Base-by-base conservation (phyloP, 1,139 yeast species). In the Chernovozyma sophiae-reginae region DNA sequence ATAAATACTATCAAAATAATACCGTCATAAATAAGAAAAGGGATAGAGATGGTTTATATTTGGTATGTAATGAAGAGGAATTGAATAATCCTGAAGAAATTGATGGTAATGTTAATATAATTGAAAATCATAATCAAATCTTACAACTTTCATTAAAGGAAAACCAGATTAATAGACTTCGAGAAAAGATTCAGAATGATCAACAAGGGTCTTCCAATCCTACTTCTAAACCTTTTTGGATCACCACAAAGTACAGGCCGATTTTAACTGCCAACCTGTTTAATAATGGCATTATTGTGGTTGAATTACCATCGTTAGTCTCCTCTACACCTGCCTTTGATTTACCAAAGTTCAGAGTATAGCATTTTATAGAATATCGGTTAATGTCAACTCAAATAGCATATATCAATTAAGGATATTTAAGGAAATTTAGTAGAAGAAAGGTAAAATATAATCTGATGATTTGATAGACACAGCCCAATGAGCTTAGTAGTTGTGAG, bases 221-320 rank as follows among this genome's bases (percentile, higher is more conserved):
- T 25, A 36, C 33, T 23, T 40, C 37, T 20, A 66, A 62, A 40
- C 75, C 86, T 16, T 89, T 82, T 59, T 86, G 90, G 81, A 62
- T 84, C 43, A 81, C 94, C 3, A 74, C 74, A 35, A 86, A 86
- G 52, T 90, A 86, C 58, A 75, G 83, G 48, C 87, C 94, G 15
- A 65, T 90, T 32, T 64, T 90, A 44, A 72, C 65, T 46, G 92
- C 81, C 6, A 81, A 70, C 25, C 60, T 67, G 28, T 64, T 87
- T 38, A 78, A 76, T 12, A 60, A 67, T 2, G 68, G 68, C 11
- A 89, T 85, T 50, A 58, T 90, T 34, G 73, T 83, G 4, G 76
- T 90, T 27, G 73, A 77, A 30, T 65, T 80, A 46, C 75, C 83
- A 30, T 44, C 53, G 3, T 20, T 36, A 22, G 40, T 31, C 11